A percentile compares a stretch with the other conserved stretches of the same genome.
Evolutionary conservation across 2,329 filamentous ascomycete genomes (phyloP).

Genomic region (Phialocephala sp.): DNA sequence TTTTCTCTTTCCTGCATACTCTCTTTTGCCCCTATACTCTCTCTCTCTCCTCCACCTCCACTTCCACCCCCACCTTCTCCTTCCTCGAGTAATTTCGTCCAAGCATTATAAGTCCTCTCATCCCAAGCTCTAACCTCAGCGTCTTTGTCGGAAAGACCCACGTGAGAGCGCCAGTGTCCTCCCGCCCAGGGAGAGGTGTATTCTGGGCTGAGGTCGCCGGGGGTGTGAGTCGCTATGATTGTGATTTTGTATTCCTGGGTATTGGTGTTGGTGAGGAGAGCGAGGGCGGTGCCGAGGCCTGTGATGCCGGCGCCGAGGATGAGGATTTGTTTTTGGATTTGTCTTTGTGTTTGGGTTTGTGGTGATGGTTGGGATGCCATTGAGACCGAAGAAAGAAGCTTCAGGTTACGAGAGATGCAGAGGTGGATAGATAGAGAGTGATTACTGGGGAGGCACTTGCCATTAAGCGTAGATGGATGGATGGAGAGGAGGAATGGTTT

Average conservation of each 20-base stretch:
- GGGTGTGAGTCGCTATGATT: constrained; percentile 50
- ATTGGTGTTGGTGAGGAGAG: constrained; percentile 46
- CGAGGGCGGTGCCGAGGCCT: constrained; percentile 48
- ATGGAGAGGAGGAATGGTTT: too few species aligned
- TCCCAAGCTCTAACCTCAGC: constrained; percentile 49
- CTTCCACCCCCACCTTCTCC: constrained; percentile 30
- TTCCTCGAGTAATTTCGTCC: constrained; percentile 42
- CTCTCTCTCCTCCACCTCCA: constrained; percentile 39
- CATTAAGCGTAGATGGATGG: neutral
- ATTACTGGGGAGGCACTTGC: neutral
- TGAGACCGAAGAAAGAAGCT: neutral
- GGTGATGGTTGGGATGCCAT: neutral
- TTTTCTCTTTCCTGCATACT: constrained; percentile 27
- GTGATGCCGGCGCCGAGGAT: constrained; percentile 51
- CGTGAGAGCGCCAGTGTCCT: constrained; percentile 53
- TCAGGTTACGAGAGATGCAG: neutral
- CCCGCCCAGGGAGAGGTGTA: constrained; percentile 48
- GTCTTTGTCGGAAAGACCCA: constrained; percentile 38
- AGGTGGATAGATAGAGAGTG: neutral
- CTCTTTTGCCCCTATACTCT: constrained; percentile 30
- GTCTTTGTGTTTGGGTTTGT: neutral
- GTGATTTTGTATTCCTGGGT: constrained; percentile 48
- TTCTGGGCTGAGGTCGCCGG: constrained; percentile 38
- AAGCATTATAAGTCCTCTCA: constrained; percentile 49
- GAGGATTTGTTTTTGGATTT: constrained; percentile 27